phyloP scores from a whole-genome alignment of 495 filamentous ascomycete species.

The Xeromyces bisporus region DNA sequence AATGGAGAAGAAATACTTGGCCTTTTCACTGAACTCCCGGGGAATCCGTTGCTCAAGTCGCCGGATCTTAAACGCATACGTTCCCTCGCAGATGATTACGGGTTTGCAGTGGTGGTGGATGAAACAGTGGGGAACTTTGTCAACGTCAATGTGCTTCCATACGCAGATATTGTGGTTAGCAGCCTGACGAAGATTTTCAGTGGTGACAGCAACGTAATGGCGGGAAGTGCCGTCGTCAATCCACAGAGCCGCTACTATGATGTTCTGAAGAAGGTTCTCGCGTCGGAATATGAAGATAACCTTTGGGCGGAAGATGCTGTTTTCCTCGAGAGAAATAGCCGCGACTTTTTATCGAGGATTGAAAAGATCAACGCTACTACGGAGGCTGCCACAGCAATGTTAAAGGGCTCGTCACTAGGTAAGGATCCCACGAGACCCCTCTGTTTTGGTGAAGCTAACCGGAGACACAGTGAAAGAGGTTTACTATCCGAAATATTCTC shows the following conservation, averaged over 20 bases:
- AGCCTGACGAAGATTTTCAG: slow-evolving; percentile 95
- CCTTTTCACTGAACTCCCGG: slow-evolving; percentile 87
- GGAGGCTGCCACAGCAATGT: slow-evolving; percentile 58
- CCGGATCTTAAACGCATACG: slow-evolving; percentile 73
- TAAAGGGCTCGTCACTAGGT: slow-evolving; percentile 39
- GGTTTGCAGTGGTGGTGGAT: slow-evolving; percentile 83
- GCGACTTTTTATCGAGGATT: slow-evolving; percentile 73
- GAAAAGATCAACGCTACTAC: slow-evolving; percentile 75
- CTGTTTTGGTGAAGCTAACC: slow-evolving; percentile 1
- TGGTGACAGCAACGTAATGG: slow-evolving; percentile 96
- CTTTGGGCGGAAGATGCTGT: slow-evolving; percentile 88
- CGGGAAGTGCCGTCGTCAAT: slow-evolving; percentile 75
- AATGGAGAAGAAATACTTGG: slow-evolving; percentile 64
- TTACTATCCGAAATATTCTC: slow-evolving; percentile 69
- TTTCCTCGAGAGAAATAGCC: slow-evolving; percentile 90
- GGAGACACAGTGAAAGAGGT: slow-evolving; percentile 49
- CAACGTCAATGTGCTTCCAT: slow-evolving; percentile 81
- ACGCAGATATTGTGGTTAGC: slow-evolving; percentile 81
- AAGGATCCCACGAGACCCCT: slow-evolving; percentile 4
- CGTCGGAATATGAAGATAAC: slow-evolving; percentile 61
- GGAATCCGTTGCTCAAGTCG: slow-evolving; percentile 74
- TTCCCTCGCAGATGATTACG: slow-evolving; percentile 59
- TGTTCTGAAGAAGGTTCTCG: slow-evolving; percentile 43
- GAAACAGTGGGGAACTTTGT: slow-evolving; percentile 94
- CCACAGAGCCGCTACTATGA: slow-evolving; percentile 57